Evolutionary conservation across 805 yeast species (phyloP), one percentile per base, ranked within the genome.

Genomic region (Starmerella sp.): DNA sequence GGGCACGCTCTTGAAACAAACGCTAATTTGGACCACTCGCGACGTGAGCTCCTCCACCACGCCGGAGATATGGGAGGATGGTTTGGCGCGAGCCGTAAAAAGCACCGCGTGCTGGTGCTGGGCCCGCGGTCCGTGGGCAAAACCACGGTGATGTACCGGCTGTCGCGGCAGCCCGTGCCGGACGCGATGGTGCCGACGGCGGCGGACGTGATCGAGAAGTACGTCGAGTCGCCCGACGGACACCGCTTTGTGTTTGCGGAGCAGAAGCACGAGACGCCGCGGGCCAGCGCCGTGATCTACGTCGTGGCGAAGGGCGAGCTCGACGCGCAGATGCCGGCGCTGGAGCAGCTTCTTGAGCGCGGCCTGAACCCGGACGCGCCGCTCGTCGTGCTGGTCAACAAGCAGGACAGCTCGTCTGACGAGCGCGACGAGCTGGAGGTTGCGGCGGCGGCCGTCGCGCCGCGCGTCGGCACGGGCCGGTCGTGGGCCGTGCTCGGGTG

Each of bases 361-460:
- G 29, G 38, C 17, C 11, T 22, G 22, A 41, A 50, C 13, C 52
- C 51, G 29, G 11, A 7, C 10, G 48, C 47, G 14, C 61, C 62
- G 42, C 42, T 59, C 29, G 50, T 55, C 13, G 53, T 59, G 45
- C 51, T 58, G 5, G 54, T 54, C 8, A 58, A 58, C 48, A 58
- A 58, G 36, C 51, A 42, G 39, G 63, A 56, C 37, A 13, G 34
- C 15, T 4, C 17, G 4, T 39, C 29, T 10, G 44, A 5, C 5
- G 55, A 48, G 14, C 41, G 41, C 29, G 53, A 50, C 32, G 67
- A 63, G 32, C 68, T 69, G 22, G 68, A 65, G n/a, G 67, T 64
- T 1, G 65, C 61, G 2, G 73, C 66, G 4, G 67, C 67, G 13
- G 69, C 66, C 10, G 63, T 70, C 15, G 65, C 54, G 11, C 58